Percentiles rank a stretch among this genome's conserved stretches.
Conservation (phyloP, 495 filamentous ascomycete genomes). For the Aspergillus cristatus region DNA sequence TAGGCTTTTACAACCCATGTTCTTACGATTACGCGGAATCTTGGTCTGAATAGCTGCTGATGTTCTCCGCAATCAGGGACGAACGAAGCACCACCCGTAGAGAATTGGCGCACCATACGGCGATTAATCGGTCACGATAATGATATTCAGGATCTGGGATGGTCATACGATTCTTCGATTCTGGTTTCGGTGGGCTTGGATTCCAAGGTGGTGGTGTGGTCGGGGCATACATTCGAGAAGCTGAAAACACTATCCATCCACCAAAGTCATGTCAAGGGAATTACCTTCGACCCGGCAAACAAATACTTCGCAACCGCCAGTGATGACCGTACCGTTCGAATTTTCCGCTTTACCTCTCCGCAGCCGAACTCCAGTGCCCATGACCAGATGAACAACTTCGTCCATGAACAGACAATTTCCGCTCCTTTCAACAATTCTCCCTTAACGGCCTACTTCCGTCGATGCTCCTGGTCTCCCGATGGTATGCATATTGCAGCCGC, state of each 20-base stretch:
- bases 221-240: conserved; percentile 94
- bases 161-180: conserved; percentile 93
- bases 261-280: conserved; percentile 95
- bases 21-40: too few relatives aligned
- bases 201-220: conserved; percentile 98
- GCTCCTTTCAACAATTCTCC: conserved; percentile 80
- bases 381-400: conserved; percentile 92
- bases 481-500: conserved; percentile 94
- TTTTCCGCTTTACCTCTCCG: conserved; percentile 89
- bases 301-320: conserved; percentile 98
- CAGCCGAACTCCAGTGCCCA: conserved; percentile 85
- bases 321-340: conserved; percentile 93
- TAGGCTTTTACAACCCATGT: conserved; percentile 26
- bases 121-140: conserved; percentile 95
- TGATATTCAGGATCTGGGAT: conserved; percentile 95
- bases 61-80: conserved; percentile 45
- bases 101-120: conserved; percentile 93
- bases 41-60: conserved; percentile 4
- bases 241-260: conserved; percentile 85
- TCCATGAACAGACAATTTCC: conserved; percentile 77
- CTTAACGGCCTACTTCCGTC: conserved; percentile 90
- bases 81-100: conserved; percentile 84
- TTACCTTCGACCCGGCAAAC: conserved; percentile 97
- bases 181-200: conserved; percentile 93
- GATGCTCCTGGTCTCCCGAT: conserved; percentile 96